Base-by-base conservation (phyloP, 2,329 filamentous ascomycete species). In the Fusarium sp. region DNA sequence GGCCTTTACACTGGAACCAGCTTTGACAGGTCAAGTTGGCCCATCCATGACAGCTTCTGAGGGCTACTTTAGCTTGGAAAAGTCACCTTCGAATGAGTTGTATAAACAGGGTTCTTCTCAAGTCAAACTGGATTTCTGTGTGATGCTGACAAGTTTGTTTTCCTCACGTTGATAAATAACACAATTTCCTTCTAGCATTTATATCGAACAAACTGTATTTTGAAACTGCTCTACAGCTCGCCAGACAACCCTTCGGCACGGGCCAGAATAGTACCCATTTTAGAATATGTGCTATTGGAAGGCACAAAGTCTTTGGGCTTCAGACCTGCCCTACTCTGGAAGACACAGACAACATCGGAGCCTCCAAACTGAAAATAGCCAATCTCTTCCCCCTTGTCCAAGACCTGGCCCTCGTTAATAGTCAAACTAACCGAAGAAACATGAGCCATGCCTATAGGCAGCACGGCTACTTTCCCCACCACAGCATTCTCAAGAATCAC, bases 391-490 rank as follows among this genome's bases (percentile, higher is more conserved):
- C 77, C 77, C 58, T 80, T 80, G n/a, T 71, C 55, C 27, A 77
- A 6, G 3, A 25, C 23, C 14, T 68, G 56, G 1, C 63, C 73
- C 29, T 56, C 38, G 25, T 63, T 61, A 10, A 67, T 67, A 9
- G 69, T 71, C 14, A 78, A 37, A 19, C 71, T 68, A 3, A 80
- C 75, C 4, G 76, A 79, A 2, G 77, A 79, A 1, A 80, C 74
- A 27, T 76, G 73, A 5, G 76, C 77, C 78, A 80, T 80, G 9
- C 78, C 77, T 48, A 80, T 76, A 1, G 78, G 78, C 23, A 80
- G 48, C 15, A 80, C 70, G 2, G 76, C 78, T 6, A 80, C 77
- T 15, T 72, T 60, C 3, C 78, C 76, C 11, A 74, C 45, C 11
- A 63, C 53, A 0, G 70, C 57, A 6, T 72, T 76, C 0, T 79